These are phyloP conservation scores for Rosa multiflora DNA, from an alignment of 306 rosid species.

Conservation along the genomic window DNA sequence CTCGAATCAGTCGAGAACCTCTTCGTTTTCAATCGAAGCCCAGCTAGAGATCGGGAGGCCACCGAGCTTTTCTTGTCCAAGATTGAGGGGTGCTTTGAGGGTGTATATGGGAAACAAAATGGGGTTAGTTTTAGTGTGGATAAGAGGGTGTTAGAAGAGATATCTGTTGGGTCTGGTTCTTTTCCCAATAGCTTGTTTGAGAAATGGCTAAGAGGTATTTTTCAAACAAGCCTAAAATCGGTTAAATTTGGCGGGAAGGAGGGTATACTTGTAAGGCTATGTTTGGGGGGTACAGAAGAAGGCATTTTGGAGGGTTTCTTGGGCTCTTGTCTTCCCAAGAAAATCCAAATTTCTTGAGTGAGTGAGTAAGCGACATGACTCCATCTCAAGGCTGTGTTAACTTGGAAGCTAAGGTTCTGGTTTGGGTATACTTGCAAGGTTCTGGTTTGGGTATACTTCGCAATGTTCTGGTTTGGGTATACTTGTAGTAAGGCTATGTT, in stretches of 20 bases:
- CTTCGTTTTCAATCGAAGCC: constrained; percentile 52
- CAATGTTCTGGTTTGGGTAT: constrained; percentile 3
- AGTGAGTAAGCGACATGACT: constrained; percentile 11
- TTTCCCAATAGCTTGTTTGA: constrained; percentile 83
- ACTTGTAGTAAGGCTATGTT: constrained; percentile 25
- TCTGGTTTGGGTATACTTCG: constrained; percentile 14
- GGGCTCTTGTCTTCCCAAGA: constrained; percentile 77
- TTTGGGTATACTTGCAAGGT: constrained; percentile 11
- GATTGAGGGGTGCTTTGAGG: constrained; percentile 54
- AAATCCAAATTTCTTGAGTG: constrained; percentile 62
- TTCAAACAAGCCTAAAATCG: constrained; percentile 58
- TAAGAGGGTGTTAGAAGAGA: constrained; percentile 65
- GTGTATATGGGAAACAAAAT: constrained; percentile 42
- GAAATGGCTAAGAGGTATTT: constrained; percentile 85
- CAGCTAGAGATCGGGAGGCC: constrained; percentile 50
- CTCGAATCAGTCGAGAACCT: constrained; percentile 46
- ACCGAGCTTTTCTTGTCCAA: constrained; percentile 46
- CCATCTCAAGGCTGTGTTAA: constrained; percentile 17
- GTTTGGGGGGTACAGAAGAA: constrained; percentile 69
- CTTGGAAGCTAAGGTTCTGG: constrained; percentile 14
- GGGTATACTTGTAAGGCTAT: constrained; percentile 72
- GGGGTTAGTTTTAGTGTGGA: constrained; percentile 63
- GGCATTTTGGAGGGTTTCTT: constrained; percentile 65
- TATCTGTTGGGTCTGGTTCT: constrained; percentile 56
- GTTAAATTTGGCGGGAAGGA: constrained; percentile 62